Base-by-base conservation (phyloP, 768 basidiomycete species). In the Kwoniella pini region DNA sequence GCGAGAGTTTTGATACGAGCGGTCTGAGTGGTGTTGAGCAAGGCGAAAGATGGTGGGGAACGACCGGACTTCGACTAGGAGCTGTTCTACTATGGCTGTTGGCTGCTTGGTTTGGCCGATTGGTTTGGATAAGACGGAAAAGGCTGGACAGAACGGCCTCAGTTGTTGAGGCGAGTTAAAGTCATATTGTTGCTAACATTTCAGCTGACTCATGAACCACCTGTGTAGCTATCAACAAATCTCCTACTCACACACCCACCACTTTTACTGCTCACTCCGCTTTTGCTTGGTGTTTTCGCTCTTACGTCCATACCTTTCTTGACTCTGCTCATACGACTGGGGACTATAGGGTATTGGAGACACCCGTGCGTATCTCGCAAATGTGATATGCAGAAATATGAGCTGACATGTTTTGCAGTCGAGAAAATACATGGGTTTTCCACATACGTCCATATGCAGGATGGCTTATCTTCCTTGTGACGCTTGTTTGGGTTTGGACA, bases 71-170 rank as follows among this genome's bases (percentile, higher is more conserved):
- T 2, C 85, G 93, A 26, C 71, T 92, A 45, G 91, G 92, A 78
- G 84, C 91, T 3, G 68, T 91, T 27, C 75, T 90, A 36, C 90
- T 91, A 6, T 83, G 93, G 28, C 79, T 82, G 0, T 81, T 92
- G 28, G 86, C 88, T 0, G 64, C 88, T 50, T 74, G 87, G 64
- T 88, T 91, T 17, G 89, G 85, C 7, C 83, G 89, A 36, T 59
- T 77, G 46, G 77, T 80, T 1, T 76, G 79, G 62, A 49, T 64
- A 30, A 84, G 88, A 24, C 81, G 92, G 28, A 80, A 87, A 58
- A 71, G 87, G 63, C 82, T 95, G 82, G 64, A 83, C 72, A 38
- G 78, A 42, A 79, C 80, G 3, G 75, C 76, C 21, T 69, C 67
- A 3, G 80, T 81, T 1, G 80, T 80, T 4, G 80, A 81, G 72